Evolutionary conservation across 257 asterid genomes (phyloP), one percentile per base, ranked within the genome.

Genomic region (Solanum etuberosum): DNA sequence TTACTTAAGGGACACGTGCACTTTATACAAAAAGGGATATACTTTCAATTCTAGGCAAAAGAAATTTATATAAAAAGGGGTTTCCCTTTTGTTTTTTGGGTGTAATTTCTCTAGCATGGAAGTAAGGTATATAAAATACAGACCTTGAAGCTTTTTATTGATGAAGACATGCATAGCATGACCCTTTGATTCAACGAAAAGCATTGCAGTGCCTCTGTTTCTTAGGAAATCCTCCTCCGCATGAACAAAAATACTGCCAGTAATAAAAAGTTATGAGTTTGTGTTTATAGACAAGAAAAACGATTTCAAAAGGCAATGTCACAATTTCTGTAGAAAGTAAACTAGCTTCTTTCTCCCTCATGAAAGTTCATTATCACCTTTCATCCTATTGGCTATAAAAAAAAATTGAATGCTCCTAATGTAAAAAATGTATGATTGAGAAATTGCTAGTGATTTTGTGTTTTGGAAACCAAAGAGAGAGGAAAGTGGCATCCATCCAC

Each of bases 91-190:
- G 32, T 8, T 15, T 43, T 43, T 78, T 15, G 23, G 84, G 25
- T 78, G 65, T 78, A 78, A 42, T 27, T 40, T 76, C 59, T 54
- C 35, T 8, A 15, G 57, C 16, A 31, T 16, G 18, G 15, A 77
- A 86, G 83, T 59, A 86, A 86, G 27, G 48, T 42, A 46, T 46
- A 86, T 23, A 27, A 38, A 35, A 38, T 73, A 46, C 80, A 57
- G 85, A 95, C 99, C 99, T 93, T 93, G 97, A 89, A 96, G 98
- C 86, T 90, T 93, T 90, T 96, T 94, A 88, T 96, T 95, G 90
- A 95, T 86, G 83, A 96, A 96, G 89, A 91, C 93, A 84, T 95
- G 98, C 93, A 96, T 90, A 29, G 96, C 98, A 85, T 96, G 99
- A 90, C 99, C 99, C 93, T 91, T 92, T 13, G 99, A 96, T 91